Base-by-base conservation (phyloP, 768 basidiomycete genomes). In the Asterophora lycoperdoides region DNA sequence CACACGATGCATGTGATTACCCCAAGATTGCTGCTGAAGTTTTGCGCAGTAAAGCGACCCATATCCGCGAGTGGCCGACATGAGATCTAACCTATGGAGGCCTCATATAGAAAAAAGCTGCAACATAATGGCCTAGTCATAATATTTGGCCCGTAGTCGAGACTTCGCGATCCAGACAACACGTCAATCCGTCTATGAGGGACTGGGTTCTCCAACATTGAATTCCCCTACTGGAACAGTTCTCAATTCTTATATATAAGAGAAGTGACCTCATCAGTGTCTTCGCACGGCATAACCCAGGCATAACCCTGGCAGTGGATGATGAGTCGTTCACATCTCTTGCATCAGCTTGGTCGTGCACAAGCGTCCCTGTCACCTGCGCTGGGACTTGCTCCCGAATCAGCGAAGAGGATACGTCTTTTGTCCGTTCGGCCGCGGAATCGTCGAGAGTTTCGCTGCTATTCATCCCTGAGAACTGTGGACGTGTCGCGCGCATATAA, bases 1-100 rank as follows among this genome's bases (percentile, higher is more conserved):
- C 71, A 55, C 38, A 70, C 67, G n/a, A n/a, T n/a, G n/a, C n/a
- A n/a, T n/a, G n/a, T 39, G 78, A 87, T 54, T 46, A 86, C 4
- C 60, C 69, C 7, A 69, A 63, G 36, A 78, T 89, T 51, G 83
- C 85, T 8, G 68, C 65, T 51, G 62, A 62, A 32, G 77, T 74
- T 8, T 58, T 81, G 43, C 76, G 75, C 15, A 66, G 64, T 14
- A 64, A 69, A 51, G 68, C 35, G 65, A 78, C 51, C 67, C 69
- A 13, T 49, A 59, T 34, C 66, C 67, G 3, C 69, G 66, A 42
- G 74, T 83, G 4, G 70, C 80, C 15, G 65, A 73, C 36, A 48
- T 84, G 56, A n/a, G n/a, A n/a, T n/a, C n/a, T n/a, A n/a, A n/a
- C n/a, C n/a, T n/a, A n/a, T n/a, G n/a, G 20, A 40, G 17, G 8